phyloP scores from a whole-genome alignment of 2,329 filamentous ascomycete species.

The Colletotrichum eremochloae region DNA sequence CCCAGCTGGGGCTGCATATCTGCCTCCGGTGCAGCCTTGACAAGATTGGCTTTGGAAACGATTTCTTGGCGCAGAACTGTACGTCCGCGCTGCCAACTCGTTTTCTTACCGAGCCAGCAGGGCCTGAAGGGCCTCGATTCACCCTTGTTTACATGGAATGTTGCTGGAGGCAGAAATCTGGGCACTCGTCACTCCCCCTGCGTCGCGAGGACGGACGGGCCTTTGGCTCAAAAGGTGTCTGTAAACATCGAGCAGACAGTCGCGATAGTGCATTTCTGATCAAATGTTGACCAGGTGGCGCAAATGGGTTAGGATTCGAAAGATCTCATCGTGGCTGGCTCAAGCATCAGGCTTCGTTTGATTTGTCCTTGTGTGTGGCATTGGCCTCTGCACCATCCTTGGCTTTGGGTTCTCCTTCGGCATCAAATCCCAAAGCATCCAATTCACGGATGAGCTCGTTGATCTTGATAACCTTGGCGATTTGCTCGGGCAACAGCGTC shows the following conservation, averaged over 20 bases:
- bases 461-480: constrained; percentile 98
- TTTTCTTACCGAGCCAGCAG: background rate
- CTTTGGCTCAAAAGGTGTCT: background rate
- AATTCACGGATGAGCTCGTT: constrained; percentile 92
- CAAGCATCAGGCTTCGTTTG: constrained; percentile 20
- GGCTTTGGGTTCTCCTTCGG: constrained; percentile 74
- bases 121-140: background rate
- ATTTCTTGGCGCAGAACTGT: background rate
- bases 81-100: background rate
- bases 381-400: constrained; percentile 29
- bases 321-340: background rate
- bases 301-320: background rate
- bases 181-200: background rate
- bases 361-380: constrained; percentile 4
- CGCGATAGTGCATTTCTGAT: background rate
- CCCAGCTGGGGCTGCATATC: background rate
- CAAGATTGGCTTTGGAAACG: background rate
- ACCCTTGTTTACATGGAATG: background rate
- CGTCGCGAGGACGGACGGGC: background rate
- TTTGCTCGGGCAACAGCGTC: constrained; percentile 88
- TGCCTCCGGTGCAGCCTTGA: background rate
- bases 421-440: constrained; percentile 85
- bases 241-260: constrained; percentile 3
- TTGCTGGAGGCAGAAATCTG: background rate
- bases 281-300: background rate